Base-by-base conservation (phyloP, 164 flowering plant genomes). In the Chloranthus sessilifolius region DNA sequence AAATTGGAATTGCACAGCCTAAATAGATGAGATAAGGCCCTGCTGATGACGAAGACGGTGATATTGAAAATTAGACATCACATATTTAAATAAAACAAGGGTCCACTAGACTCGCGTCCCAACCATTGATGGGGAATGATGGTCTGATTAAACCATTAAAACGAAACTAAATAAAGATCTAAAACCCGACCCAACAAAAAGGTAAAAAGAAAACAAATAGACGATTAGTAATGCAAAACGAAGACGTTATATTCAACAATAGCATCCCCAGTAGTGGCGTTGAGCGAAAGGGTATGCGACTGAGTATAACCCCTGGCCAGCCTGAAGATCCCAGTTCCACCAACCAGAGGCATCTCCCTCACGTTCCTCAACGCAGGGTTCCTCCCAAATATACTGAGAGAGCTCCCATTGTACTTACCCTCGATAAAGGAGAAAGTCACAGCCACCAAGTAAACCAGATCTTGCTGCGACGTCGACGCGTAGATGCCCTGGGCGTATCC, bases 401-500 rank as follows among this genome's bases (percentile, higher is more conserved):
- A n/a, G 42, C 42, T 38, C 14, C 42, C 42, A 38, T 38, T 38
- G 42, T 38, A 38, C n/a, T 38, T 20, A 38, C 42, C 42, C 12
- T n/a, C 42, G 6, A 38, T 0, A 38, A 38, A 38, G 19, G 17
- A 16, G 17, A n/a, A 38, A 7, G n/a, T 38, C n/a, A 38, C 19
- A 5, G 17, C 15, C 42, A 38, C 17, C 5, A 38, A 20, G 7
- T n/a, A n/a, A 20, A 16, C n/a, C 5, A 38, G 3, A 38, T 38
- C 42, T 1, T 38, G 7, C 15, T 38, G 42, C 6, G 42, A 38
- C 1, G 42, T 20, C 5, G 15, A 38, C n/a, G 42, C 10, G 17
- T 38, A 38, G 42, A 38, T 1, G 17, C 42, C 42, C n/a, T 38
- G 42, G n/a, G 42, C 42, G 7, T 5, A n/a, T 38, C 42, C 42